Conservation (phyloP, 2,329 filamentous ascomycete genomes). For the Nemania sp. region DNA sequence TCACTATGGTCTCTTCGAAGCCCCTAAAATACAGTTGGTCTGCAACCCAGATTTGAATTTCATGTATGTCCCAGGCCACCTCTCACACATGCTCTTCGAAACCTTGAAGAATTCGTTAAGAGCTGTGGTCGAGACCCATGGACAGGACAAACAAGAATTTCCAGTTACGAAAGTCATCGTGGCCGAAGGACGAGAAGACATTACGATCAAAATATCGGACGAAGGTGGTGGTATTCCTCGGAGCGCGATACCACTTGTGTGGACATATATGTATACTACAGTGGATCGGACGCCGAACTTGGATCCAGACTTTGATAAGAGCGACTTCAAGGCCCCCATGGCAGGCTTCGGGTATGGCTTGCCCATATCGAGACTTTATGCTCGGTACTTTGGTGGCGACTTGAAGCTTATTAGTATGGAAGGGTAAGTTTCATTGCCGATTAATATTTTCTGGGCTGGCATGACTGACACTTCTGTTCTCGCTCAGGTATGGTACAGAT, state of each 20-base stretch:
- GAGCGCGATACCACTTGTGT: slow-evolving; percentile 93
- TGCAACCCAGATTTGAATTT: slow-evolving; percentile 94
- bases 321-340: slow-evolving; percentile 99
- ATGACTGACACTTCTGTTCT: slow-evolving; percentile 3
- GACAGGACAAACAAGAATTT: slow-evolving; percentile 93
- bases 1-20: slow-evolving; percentile 96
- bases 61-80: slow-evolving; percentile 99
- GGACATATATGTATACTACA: slow-evolving; percentile 99
- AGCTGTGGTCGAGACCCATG: slow-evolving; percentile 93
- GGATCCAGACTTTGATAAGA: slow-evolving; percentile 98
- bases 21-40: slow-evolving; percentile 93
- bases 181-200: slow-evolving; percentile 96
- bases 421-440: slow-evolving; percentile 64
- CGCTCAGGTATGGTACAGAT: slow-evolving; percentile 86
- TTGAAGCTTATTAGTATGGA: slow-evolving; percentile 99
- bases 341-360: slow-evolving; percentile 98
- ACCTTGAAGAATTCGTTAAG: slow-evolving; percentile 97
- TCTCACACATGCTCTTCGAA: slow-evolving; percentile 99
- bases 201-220: slow-evolving; percentile 97
- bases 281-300: slow-evolving; percentile 93
- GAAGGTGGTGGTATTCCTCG: slow-evolving; percentile 95
- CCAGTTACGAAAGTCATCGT: slow-evolving; percentile 97
- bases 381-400: slow-evolving; percentile 95
- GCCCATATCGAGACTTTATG: slow-evolving; percentile 91
- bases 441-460: not conserved